phyloP scores from a whole-genome alignment of 1,139 yeast genomes.

The Yamadazyma triangularis region DNA sequence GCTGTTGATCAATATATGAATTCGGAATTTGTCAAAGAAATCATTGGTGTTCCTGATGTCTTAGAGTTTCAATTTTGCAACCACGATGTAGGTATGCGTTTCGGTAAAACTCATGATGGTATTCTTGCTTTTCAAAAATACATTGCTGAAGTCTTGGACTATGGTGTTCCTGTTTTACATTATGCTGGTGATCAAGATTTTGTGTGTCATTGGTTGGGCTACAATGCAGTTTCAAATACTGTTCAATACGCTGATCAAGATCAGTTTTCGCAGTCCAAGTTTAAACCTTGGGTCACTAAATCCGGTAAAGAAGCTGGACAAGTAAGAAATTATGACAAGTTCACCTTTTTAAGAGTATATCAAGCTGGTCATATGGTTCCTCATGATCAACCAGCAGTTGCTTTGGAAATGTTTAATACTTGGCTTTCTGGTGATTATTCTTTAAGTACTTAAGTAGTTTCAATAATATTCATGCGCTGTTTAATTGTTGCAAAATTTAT shows the following conservation, averaged over 20 bases:
- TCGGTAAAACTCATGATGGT: not conserved
- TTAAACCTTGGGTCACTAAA: constrained; percentile 1
- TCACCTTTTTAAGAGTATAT: constrained; percentile 57
- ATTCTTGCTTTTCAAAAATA: constrained; percentile 22
- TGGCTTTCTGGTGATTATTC: constrained; percentile 59
- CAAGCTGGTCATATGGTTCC: constrained; percentile 79
- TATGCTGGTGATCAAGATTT: constrained; percentile 36
- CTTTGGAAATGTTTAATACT: constrained; percentile 71
- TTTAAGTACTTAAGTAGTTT: not conserved
- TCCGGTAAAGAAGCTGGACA: constrained; percentile 52
- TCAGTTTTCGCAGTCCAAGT: not conserved
- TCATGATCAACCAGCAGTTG: constrained; percentile 67
- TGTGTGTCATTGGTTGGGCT: constrained; percentile 36
- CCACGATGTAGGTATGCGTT: constrained; percentile 38
- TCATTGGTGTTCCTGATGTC: constrained; percentile 81
- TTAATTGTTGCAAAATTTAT: too few species aligned
- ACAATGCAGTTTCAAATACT: constrained; percentile 30
- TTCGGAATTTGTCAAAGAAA: constrained; percentile 45
- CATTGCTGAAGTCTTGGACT: constrained; percentile 53
- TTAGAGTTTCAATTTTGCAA: constrained; percentile 54
- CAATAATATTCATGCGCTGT: too few species aligned
- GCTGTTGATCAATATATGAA: constrained; percentile 27
- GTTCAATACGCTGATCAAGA: constrained; percentile 18
- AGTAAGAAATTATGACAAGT: constrained; percentile 47
- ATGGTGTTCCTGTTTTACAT: constrained; percentile 32